Evolutionary conservation across 345 rosid species (phyloP).

Genomic region (Lumnitzera racemosa): DNA sequence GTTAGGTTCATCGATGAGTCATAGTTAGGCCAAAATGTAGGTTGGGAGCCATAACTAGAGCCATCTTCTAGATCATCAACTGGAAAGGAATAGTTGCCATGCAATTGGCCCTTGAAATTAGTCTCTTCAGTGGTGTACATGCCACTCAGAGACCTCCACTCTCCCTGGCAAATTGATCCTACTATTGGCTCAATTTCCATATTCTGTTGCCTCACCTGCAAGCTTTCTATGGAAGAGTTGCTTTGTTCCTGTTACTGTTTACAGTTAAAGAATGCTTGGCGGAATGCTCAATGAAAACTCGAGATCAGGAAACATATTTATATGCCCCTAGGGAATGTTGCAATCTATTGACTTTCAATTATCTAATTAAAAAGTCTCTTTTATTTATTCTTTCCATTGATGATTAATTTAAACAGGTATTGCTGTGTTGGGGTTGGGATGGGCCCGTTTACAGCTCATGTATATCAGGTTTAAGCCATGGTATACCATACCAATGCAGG

Average conservation of each 20-base stretch:
- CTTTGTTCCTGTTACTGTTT: neutral
- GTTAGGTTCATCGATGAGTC: constrained; percentile 24
- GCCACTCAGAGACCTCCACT: constrained; percentile 51
- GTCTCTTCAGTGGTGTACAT: constrained; percentile 55
- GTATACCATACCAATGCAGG: too few species aligned
- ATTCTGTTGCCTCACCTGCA: neutral
- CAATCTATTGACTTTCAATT: constrained; percentile 9
- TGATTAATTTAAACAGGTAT: too few species aligned
- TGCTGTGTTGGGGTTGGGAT: too few species aligned
- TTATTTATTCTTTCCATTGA: too few species aligned
- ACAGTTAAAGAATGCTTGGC: neutral
- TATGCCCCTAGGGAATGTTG: constrained; percentile 2
- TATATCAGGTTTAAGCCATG: too few species aligned
- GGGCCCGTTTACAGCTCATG: too few species aligned
- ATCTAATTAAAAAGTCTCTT: neutral
- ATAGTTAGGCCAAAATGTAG: constrained; percentile 29
- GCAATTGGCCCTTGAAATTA: constrained; percentile 65
- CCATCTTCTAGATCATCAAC: constrained; percentile 7
- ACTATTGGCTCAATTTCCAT: constrained; percentile 3
- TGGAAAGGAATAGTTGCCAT: constrained; percentile 26
- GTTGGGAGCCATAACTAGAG: constrained; percentile 16
- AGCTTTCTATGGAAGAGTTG: neutral
- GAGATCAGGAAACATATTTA: constrained; percentile 2
- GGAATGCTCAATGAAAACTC: constrained; percentile 1
- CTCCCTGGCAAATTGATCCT: constrained; percentile 15